Evolutionary conservation across 1,139 yeast genomes (phyloP).

Genomic region (Yamadazyma jaroonii): DNA sequence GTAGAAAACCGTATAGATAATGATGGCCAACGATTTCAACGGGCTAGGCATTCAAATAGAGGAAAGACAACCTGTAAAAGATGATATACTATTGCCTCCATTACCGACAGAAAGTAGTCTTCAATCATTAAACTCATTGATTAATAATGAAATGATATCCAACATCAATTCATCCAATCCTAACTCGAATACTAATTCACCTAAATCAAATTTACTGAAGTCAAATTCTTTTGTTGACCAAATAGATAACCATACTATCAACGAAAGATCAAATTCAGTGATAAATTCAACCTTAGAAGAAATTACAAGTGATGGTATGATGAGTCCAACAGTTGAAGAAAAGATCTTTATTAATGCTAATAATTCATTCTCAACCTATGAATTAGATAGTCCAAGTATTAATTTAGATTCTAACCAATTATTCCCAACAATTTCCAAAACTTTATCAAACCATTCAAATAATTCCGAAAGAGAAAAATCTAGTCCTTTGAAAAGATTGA

Average conservation of each 20-base stretch:
- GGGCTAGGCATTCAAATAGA: conserved; percentile 34
- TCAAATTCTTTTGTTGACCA: not conserved
- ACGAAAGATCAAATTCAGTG: not conserved
- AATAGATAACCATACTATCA: not conserved
- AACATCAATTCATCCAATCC: not conserved
- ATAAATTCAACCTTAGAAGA: not conserved
- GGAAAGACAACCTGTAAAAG: conserved; percentile 12
- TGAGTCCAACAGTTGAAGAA: not conserved
- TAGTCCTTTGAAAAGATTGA: conserved; percentile 34
- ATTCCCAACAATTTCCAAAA: conserved; percentile 19
- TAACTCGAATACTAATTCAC: not conserved
- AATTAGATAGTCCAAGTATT: conserved; percentile 29
- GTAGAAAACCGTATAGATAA: too few species aligned
- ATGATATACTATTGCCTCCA: conserved; percentile 31
- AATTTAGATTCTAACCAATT: conserved; percentile 17
- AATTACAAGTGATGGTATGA: not conserved
- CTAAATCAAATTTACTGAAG: not conserved
- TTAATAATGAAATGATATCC: not conserved
- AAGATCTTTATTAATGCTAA: conserved; percentile 14
- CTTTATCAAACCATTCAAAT: conserved; percentile 13
- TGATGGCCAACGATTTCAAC: conserved; percentile 4
- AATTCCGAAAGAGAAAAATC: conserved; percentile 1
- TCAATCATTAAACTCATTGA: conserved; percentile 1
- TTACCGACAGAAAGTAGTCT: conserved; percentile 23
- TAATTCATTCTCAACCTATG: conserved; percentile 24